phyloP scores from a whole-genome alignment of 495 filamentous ascomycete genomes.

The Friedmanniomyces simplex region DNA sequence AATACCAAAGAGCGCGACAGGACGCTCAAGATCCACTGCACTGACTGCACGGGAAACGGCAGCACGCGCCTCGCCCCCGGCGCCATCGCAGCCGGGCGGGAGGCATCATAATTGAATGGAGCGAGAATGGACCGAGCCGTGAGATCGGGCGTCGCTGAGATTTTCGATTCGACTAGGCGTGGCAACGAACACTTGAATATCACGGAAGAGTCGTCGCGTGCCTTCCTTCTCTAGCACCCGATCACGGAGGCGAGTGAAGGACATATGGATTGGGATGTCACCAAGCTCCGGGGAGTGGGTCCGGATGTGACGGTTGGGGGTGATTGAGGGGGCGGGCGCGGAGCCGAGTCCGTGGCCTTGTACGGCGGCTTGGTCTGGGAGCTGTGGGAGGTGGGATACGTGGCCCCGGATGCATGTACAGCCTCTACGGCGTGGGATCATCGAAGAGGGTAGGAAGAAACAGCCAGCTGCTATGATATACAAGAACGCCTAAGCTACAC shows the following conservation, averaged over 20 bases:
- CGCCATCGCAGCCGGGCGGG: conserved; percentile 6
- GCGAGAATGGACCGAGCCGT: conserved; percentile 12
- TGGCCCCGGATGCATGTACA: too few species aligned
- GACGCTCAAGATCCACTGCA: conserved; percentile 16
- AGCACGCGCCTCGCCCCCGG: conserved; percentile 10
- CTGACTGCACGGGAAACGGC: too few species aligned
- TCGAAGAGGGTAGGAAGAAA: background rate
- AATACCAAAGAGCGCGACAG: background rate
- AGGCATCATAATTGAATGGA: conserved; percentile 10
- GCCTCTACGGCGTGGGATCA: background rate
- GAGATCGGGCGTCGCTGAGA: conserved; percentile 14
- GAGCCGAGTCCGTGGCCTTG: background rate
- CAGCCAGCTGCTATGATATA: background rate
- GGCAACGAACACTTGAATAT: conserved; percentile 9
- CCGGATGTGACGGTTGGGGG: conserved; percentile 15
- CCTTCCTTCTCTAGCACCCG: conserved; percentile 18
- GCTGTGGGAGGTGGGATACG: too few species aligned
- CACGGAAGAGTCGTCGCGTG: conserved; percentile 19
- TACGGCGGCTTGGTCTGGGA: too few species aligned
- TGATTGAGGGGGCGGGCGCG: conserved; percentile 13
- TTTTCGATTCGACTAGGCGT: conserved; percentile 8
- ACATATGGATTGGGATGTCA: conserved; percentile 19
- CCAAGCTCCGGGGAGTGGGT: conserved; percentile 10
- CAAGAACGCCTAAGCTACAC: background rate
- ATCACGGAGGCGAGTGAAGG: conserved; percentile 10